Base-by-base conservation (phyloP, 768 basidiomycete species). In the Russula lepida region DNA sequence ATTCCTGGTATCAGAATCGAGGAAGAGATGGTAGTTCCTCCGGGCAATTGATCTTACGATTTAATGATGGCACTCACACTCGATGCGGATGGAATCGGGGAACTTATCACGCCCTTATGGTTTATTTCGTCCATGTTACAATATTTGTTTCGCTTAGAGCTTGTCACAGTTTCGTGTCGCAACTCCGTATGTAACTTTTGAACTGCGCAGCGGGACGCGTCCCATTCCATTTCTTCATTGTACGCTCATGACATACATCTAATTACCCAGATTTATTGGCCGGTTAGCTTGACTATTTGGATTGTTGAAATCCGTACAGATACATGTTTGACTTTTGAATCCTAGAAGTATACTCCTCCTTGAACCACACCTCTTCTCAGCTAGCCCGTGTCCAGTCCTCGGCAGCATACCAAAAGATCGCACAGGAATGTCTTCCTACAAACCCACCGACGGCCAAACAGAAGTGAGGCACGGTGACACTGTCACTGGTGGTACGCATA, bases 251-350 rank as follows among this genome's bases (percentile, higher is more conserved):
- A 48, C 33, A 47, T 21, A 25, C 39, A n/a, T 33, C 15, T 30
- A 57, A 52, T 32, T 58, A 56, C 28, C 13, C 37, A 44, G 41
- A 43, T 53, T 27, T 62, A 54, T 54, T 62, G 56, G 47, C 48
- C 37, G 56, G 44, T 53, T 62, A n/a, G 25, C 19, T 52, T 62
- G 55, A 44, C 35, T 66, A 64, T 58, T 63, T 60, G 84, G 86
- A 87, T 87, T 88, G 86, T 88, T 88, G 86, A 88, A 88, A 88
- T 83, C 86, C 84, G 70, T 74, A 77, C 74, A 78, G 78, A 56
- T 77, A 77, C 75, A 70, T 72, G 68, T 70, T 63, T 35, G 59
- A 62, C 68, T 4, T 37, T 6, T 33, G 47, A 56, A 49, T 25
- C 9, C 13, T 17, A 51, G n/a, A 57, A 13, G n/a, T 57, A 61